A percentile compares a stretch with the other conserved stretches of the same genome.
Conservation (phyloP, 169 alveolate genomes). For the Plasmodium falciparum region DNA sequence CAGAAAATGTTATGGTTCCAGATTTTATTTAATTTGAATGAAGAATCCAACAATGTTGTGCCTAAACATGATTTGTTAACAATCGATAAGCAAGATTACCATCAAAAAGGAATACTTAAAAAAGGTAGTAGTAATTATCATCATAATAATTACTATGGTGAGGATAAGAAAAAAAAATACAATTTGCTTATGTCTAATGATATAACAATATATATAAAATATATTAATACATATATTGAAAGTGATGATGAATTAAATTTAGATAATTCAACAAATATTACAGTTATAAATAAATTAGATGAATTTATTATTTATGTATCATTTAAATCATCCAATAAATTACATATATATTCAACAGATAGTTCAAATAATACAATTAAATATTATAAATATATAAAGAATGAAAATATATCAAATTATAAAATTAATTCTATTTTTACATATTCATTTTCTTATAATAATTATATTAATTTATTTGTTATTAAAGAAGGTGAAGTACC, state of each 20-base stretch:
- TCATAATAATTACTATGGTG: neutral
- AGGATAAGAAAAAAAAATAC: too few species aligned
- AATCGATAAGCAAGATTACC: too few species aligned
- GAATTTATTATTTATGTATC: constrained; percentile 55
- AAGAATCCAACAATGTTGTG: too few species aligned
- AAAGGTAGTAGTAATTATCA: neutral
- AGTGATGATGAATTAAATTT: constrained; percentile 11
- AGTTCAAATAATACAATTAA: constrained; percentile 11
- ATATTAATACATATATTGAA: constrained; percentile 26
- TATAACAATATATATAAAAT: neutral
- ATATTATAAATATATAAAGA: constrained; percentile 23
- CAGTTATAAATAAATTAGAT: constrained; percentile 12
- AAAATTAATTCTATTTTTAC: constrained; percentile 85
- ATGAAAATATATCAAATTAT: constrained; percentile 42
- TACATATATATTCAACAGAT: constrained; percentile 30
- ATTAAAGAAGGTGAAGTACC: neutral
- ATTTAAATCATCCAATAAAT: constrained; percentile 30
- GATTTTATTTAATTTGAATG: too few species aligned
- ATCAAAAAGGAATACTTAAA: too few species aligned
- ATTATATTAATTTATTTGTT: constrained; percentile 42
- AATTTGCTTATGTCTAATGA: too few species aligned
- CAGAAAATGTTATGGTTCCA: constrained; percentile 59
- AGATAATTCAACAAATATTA: constrained; percentile 24
- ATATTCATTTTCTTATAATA: constrained; percentile 27
- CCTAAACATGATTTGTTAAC: too few species aligned